Base-by-base conservation (phyloP, 2,329 filamentous ascomycete genomes). In the Aspergillus nomiae region DNA sequence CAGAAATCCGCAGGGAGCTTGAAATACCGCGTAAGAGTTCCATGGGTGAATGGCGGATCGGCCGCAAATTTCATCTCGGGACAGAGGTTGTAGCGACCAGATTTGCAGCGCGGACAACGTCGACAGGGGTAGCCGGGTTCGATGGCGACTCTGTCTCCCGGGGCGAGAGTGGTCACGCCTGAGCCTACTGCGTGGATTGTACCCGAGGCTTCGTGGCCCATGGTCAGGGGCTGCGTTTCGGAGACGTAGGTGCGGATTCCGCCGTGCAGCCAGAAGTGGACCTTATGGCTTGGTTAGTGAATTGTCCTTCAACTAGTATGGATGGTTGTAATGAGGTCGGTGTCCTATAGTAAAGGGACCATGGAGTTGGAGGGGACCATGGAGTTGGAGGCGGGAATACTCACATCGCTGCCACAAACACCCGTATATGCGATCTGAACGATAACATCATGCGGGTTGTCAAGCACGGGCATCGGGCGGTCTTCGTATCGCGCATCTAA, bases 391-490 rank as follows among this genome's bases (percentile, higher is more conserved):
- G 10, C 2, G 32, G 10, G 32, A n/a, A 38, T 36, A 65, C 66
- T 32, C 65, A 76, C 75, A 68, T 79, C 77, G 59, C 76, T 78
- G 26, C 78, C 80, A 63, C 80, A 82, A n/a, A 82, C 78, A 4
- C 80, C 81, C 0, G 80, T 73, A 43, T 77, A 82, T 4, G 76
- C 75, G 45, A 83, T 79, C n/a, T 77, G 76, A 10, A 83, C 71
- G 30, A 83, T 73, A 21, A 82, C 77, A 65, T 82, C 80, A 60
- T 78, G 70, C 0, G 75, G 71, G 14, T 78, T 69, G 9, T 71
- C 61, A 6, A 81, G 69, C 4, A 67, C 63, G 3, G 81, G 80
- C 1, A 80, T 67, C 0, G 77, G 74, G 9, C 65, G 71, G 58
- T 82, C 76, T 67, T 80, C 75, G 28, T 80, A 70, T 46, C 71